Conservation (phyloP, 371 early-diverging fungal genomes). For the Zychaea mexicana region DNA sequence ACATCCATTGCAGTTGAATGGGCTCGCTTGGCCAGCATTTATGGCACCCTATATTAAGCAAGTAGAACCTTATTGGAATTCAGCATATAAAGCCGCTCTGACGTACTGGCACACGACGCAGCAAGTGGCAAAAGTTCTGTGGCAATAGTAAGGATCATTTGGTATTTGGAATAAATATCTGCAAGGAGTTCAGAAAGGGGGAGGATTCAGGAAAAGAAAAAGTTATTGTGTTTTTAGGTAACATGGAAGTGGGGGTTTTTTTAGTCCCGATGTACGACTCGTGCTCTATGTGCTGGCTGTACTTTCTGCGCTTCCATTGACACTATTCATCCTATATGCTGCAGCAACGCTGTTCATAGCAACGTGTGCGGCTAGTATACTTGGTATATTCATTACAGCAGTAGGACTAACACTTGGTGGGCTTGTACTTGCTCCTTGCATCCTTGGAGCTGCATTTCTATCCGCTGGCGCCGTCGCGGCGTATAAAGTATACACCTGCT, state of each 20-base stretch:
- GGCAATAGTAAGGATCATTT: conserved; percentile 2
- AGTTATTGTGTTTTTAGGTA: background rate
- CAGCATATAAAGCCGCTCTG: background rate
- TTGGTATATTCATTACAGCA: background rate
- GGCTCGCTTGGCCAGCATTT: background rate
- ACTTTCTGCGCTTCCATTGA: background rate
- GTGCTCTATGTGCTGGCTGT: background rate
- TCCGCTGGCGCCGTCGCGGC: background rate
- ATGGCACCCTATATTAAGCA: background rate
- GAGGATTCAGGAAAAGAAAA: too few relatives aligned
- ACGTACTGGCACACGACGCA: background rate
- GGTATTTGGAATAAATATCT: background rate
- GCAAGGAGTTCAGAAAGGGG: background rate
- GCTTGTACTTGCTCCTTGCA: background rate
- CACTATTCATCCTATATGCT: background rate
- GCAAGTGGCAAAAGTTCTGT: background rate
- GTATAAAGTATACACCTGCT: background rate
- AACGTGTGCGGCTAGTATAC: background rate
- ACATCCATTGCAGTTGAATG: background rate
- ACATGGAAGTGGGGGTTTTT: background rate
- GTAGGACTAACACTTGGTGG: background rate
- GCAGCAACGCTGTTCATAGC: background rate
- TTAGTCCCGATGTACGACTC: background rate
- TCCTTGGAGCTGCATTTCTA: background rate
- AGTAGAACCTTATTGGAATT: background rate